Base-by-base conservation (phyloP, 106 monocot species). In the Triglochin maritima region DNA sequence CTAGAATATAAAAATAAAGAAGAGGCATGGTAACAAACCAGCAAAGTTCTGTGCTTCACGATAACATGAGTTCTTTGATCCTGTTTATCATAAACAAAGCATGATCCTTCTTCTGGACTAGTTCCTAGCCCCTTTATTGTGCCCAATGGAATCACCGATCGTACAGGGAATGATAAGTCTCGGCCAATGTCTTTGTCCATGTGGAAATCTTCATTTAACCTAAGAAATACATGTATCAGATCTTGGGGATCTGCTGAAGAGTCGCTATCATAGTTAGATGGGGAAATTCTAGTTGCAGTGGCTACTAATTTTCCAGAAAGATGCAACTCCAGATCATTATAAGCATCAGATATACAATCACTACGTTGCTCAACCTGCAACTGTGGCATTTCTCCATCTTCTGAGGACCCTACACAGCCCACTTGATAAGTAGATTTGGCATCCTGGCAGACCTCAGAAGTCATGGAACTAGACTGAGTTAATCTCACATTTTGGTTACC, bases 41-140 rank as follows among this genome's bases (percentile, higher is more conserved):
- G 58, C 53, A 96, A 78, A 57, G 95, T 96, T 75, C 95, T 81
- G 65, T 96, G 85, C 50, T 90, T 96, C 81, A 90, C 72, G 69
- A 96, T 87, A 49, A 80, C 67, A 66, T 96, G 95, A 70, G 90
- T 96, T 77, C 83, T 84, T 60, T 68, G 65, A 46, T 87, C 85
- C 60, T 16, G 49, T 67, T 53, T 46, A 71, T 96, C 79, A 78
- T 81, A 88, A 58, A 90, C 87, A 63, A 78, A 85, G 63, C 90
- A 96, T 12, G 68, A 78, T 54, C 83, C 90, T 82, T 90, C 94
- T 71, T 96, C 90, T 62, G 79, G 72, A 69, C 79, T 69, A 47
- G 75, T 90, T 64, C 85, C 85, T 53, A 90, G 59, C 9, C 95
- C 95, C 66, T 64, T 81, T 74, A 90, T 88, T 47, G 78, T 88